Evolutionary conservation across 1,284 basidiomycete genomes (phyloP), one percentile per base, ranked within the genome.

Genomic region (Cerioporus squamosus): DNA sequence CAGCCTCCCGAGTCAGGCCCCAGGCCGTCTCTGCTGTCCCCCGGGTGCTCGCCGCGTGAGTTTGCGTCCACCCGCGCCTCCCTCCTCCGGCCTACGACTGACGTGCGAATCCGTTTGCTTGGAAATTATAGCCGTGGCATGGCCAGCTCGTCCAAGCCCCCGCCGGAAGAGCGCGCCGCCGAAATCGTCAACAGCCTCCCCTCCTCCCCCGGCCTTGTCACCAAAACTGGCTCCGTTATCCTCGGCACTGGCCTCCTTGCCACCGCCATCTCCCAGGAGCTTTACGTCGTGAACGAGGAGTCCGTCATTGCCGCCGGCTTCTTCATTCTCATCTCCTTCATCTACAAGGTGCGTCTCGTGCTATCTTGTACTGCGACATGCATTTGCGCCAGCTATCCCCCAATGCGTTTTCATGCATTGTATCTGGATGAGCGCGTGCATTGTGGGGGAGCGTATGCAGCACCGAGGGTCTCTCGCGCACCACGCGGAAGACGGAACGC

Each of bases 271-370:
- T 97, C 95, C 40, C 93, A 95, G 75, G 97, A 99, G 80, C 87
- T 98, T 57, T 98, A 98, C 75, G 97, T 99, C 60, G 87, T 97
- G 72, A 98, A 98, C 77, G 96, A 98, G 79, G 95, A 97, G 82
- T 89, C 91, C 36, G 87, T 96, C 60, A 82, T 95, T 40, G 83
- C 89, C 42, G 80, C 90, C 53, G 96, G 93, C 51, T 94, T 93
- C 69, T 82, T 93, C 67, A 90, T 97, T 71, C 87, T 98, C 73
- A 88, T 97, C 67, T 84, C 87, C 29, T 92, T 91, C 76, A 85
- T 98, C 69, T 94, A 87, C 70, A 90, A 90, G 81, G 90, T 90
- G 71, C 62, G 83, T 75, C 15, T 44, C 36, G 31, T 29, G 17
- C n/a, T n/a, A n/a, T n/a, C n/a, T n/a, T n/a, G n/a, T n/a, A n/a